Evolutionary conservation across 1,284 basidiomycete species (phyloP).

Genomic region (Phylloboletellus chloephorus): DNA sequence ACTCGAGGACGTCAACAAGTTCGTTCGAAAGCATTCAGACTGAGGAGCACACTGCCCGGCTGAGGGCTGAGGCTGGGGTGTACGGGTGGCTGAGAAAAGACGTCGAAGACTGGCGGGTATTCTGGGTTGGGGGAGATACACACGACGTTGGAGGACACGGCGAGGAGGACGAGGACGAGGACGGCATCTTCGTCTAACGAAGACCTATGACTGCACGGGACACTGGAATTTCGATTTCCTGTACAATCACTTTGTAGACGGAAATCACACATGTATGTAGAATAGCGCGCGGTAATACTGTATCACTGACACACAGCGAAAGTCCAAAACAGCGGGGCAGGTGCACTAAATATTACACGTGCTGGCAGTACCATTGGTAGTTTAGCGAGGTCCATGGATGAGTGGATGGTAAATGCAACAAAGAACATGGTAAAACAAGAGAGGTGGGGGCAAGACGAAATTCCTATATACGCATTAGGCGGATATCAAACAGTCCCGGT

Average conservation of each 20-base stretch:
- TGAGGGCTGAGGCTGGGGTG: constrained; percentile 54
- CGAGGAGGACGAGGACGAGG: constrained; percentile 25
- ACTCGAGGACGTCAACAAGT: constrained; percentile 38
- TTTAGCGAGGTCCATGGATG: constrained; percentile 20
- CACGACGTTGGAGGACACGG: constrained; percentile 23
- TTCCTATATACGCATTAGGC: constrained; percentile 14
- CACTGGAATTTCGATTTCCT: neutral
- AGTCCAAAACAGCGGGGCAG: constrained; percentile 20
- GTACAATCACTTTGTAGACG: neutral
- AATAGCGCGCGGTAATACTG: constrained; percentile 16
- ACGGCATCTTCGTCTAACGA: constrained; percentile 26
- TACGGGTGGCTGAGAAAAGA: constrained; percentile 73
- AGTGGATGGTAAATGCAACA: constrained; percentile 19
- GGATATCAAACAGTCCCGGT: constrained; percentile 12
- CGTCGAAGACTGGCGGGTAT: constrained; percentile 64
- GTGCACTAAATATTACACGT: constrained; percentile 31
- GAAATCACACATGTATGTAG: constrained; percentile 13
- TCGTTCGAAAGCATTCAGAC: constrained; percentile 50
- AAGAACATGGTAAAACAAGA: constrained; percentile 14
- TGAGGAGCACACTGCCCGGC: constrained; percentile 40
- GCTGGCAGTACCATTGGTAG: constrained; percentile 23
- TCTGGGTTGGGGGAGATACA: constrained; percentile 66
- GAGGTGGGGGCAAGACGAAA: constrained; percentile 2
- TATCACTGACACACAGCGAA: constrained; percentile 17
- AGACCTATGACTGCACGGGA: neutral